Evolutionary conservation across 2,329 filamentous ascomycete genomes (phyloP), one percentile per base, ranked within the genome.

Genomic region (Lecanicillium sp.): DNA sequence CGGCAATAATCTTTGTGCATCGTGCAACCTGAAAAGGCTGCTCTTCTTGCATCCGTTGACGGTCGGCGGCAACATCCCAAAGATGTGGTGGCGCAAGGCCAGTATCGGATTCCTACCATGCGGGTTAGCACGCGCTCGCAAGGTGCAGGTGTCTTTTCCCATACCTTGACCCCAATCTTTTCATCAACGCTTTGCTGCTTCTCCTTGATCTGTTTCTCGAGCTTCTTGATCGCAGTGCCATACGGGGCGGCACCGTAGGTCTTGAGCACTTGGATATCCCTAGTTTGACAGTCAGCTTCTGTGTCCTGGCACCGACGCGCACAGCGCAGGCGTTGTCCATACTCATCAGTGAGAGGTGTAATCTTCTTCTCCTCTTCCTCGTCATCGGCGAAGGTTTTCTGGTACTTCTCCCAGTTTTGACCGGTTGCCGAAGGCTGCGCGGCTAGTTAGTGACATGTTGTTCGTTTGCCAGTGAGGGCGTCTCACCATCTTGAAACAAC

Each of bases 281-380:
- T 97, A 47, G 46, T 49, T 44, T 40, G 36, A 46, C 30, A 19
- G 11, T 13, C 22, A 13, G 13, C n/a, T 18, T 28, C 27, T 25
- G 11, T 11, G 22, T 25, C 7, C 11, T 11, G 22, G 7, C 22
- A 25, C 22, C 22, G 11, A 25, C 11, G 11, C 22, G 11, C 22
- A 6, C 22, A 7, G 22, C 22, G 22, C 22, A n/a, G 22, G 7
- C 22, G 22, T 25, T 11, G 11, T 25, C 22, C 84, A 50, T 76
- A 96, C 90, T 97, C 92, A 71, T 97, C 92, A 52, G 89, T 84
- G 46, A 98, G 72, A 49, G 92, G 92, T 44, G 88, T 90, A 60
- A 98, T 98, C 79, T 98, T 98, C 83, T 98, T 98, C 77, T 98
- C 92, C 62, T 94, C 88, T 65, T 89, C 74, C 64, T 97, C 92